Percentiles rank a stretch among this genome's conserved stretches.
Evolutionary conservation across 1,139 yeast genomes (phyloP).

Genomic region (Suhomyces bokatorum): DNA sequence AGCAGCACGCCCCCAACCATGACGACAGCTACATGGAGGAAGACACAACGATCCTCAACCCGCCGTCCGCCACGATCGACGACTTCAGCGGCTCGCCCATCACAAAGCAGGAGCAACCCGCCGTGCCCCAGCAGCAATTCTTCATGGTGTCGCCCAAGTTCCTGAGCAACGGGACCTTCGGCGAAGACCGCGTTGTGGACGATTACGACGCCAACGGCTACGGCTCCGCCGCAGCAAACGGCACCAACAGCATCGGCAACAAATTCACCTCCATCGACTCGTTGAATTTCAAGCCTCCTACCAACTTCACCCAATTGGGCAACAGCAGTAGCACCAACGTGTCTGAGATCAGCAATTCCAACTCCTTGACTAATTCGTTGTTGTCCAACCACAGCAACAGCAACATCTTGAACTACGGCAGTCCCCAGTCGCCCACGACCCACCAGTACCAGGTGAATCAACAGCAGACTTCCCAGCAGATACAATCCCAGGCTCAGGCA

Average conservation of each 20-base stretch:
- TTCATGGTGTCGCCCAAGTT: conserved; percentile 30
- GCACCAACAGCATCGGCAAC: conserved; percentile 11
- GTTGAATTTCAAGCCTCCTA: conserved; percentile 43
- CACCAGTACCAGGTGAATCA: conserved; percentile 13
- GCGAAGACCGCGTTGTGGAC: conserved; percentile 17
- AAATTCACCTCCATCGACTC: conserved; percentile 45
- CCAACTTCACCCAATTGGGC: conserved; percentile 45
- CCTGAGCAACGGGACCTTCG: conserved; percentile 20
- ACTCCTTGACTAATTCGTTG: conserved; percentile 27
- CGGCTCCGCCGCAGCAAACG: conserved; percentile 2
- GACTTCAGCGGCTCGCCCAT: conserved; percentile 10
- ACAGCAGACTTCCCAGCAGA: conserved; percentile 16
- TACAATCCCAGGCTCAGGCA: conserved; percentile 13
- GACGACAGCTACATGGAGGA: conserved; percentile 47
- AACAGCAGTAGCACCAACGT: conserved; percentile 45
- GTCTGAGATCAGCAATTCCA: conserved; percentile 34
- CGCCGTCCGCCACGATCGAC: conserved; percentile 13
- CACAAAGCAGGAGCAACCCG: conserved; percentile 12
- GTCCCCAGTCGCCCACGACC: conserved; percentile 12
- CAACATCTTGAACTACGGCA: conserved; percentile 12
- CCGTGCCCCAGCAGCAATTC: conserved; percentile 13
- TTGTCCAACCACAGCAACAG: conserved; percentile 24
- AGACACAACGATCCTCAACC: conserved; percentile 29
- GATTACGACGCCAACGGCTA: conserved; percentile 13
- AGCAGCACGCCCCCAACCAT: conserved; percentile 1